Conservation (phyloP, 768 basidiomycete species). For the Tulasnella sp. region DNA sequence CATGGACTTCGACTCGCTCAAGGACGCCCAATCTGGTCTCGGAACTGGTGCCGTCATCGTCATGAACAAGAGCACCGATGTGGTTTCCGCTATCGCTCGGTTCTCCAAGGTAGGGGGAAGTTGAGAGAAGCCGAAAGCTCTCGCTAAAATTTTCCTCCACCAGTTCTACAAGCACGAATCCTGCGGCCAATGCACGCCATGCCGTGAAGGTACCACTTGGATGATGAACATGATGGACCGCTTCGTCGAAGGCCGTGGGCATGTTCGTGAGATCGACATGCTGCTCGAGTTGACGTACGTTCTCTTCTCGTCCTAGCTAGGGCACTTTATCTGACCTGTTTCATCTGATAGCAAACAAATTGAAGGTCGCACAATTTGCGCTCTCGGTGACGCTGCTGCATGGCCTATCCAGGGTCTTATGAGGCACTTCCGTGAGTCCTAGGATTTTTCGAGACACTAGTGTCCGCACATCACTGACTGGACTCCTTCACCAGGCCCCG, state of each 20-base stretch:
- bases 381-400: conserved; percentile 93
- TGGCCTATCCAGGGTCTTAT: conserved; percentile 99
- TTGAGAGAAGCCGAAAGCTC: not conserved
- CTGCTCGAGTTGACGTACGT: conserved; percentile 86
- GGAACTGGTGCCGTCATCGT: conserved; percentile 99
- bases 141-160: conserved; percentile 5
- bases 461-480: not conserved
- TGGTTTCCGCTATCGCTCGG: conserved; percentile 89
- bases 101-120: conserved; percentile 63
- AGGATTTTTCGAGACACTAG: not conserved
- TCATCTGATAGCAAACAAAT: conserved; percentile 72
- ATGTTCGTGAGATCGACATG: conserved; percentile 96
- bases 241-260: conserved; percentile 86
- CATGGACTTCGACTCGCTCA: conserved; percentile 98
- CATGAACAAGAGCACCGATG: conserved; percentile 97
- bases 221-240: conserved; percentile 99
- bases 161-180: conserved; percentile 99
- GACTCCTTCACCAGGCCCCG: conserved; percentile 47
- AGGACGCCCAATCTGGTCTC: conserved; percentile 92
- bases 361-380: conserved; percentile 95
- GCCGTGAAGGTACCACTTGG: conserved; percentile 94
- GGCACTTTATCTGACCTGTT: not conserved
- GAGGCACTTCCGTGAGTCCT: conserved; percentile 76
- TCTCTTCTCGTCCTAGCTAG: conserved; percentile 5
- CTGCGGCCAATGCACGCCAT: conserved; percentile 95